Evolutionary conservation across 2,329 filamentous ascomycete species (phyloP).

Genomic region (Daldinia eschscholtzii): DNA sequence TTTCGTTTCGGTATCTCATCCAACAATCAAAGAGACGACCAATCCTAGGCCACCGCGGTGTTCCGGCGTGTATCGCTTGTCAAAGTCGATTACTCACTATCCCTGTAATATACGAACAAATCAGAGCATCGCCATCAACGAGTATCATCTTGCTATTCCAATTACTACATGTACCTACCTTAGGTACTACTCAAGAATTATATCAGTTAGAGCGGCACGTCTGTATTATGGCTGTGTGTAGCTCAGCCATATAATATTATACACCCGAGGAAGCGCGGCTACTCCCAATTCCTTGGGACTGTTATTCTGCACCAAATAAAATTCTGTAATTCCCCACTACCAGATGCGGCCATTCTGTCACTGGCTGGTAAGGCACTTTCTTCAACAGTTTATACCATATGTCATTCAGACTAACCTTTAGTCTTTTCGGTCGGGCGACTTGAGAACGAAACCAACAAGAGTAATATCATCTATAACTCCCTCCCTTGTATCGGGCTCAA

Average conservation of each 20-base stretch:
- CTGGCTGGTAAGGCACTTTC: constrained; percentile 9
- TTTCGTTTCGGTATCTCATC: constrained; percentile 3
- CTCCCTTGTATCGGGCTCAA: constrained; percentile 47
- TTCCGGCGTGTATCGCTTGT: constrained; percentile 19
- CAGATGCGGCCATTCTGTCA: neutral
- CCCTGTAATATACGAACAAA: constrained; percentile 6
- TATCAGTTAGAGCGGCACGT: constrained; percentile 31
- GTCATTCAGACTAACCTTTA: neutral
- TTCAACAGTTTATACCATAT: neutral
- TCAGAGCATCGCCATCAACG: neutral
- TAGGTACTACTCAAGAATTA: constrained; percentile 48
- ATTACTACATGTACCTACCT: no score
- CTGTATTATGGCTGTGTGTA: constrained; percentile 13
- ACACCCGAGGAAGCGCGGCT: neutral
- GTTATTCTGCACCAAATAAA: neutral
- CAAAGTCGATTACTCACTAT: constrained; percentile 31
- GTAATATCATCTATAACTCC: constrained; percentile 22
- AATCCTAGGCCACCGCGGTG: neutral
- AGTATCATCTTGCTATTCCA: constrained; percentile 29
- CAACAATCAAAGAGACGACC: neutral
- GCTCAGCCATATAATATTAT: constrained; percentile 9
- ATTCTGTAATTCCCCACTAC: neutral
- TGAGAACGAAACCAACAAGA: constrained; percentile 37
- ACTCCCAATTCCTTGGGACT: neutral
- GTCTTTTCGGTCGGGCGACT: constrained; percentile 11